Base-by-base conservation (phyloP, 192 early-diverging fungal genomes). In the Coemansia sp. region DNA sequence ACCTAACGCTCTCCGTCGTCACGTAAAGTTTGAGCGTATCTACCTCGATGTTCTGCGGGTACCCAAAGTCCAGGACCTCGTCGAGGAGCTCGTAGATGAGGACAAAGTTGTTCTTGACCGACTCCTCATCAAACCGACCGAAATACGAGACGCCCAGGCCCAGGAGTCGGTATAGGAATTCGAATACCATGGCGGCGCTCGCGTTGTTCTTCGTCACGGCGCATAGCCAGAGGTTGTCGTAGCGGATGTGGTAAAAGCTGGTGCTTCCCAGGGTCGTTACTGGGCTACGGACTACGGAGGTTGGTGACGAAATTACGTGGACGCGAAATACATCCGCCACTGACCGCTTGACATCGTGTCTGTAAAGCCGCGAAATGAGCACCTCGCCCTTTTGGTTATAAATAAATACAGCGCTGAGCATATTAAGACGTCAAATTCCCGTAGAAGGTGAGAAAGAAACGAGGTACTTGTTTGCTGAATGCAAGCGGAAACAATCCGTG, bases 351-450 rank as follows among this genome's bases (percentile, higher is more conserved):
- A 97, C 87, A 74, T 99, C 97, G 68, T 94, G 91, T 48, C 95
- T 89, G 84, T 96, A 98, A 24, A 97, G 81, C 57, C 97, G 88
- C 31, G 95, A 96, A 63, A 99, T 97, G 36, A 99, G 91, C 17
- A 98, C 95, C 77, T 99, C 96, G 57, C 97, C 96, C 79, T 99
- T 99, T 72, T 93, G 95, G 87, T 96, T 99, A 85, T 96, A 96
- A 51, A 99, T 93, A 76, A 99, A 96, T 68, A 99, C 88, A 19
- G 90, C 95, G 75, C 92, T 93, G 56, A 99, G 89, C 95, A 98
- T 99, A 9, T 45, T 19, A 34, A 24, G 17, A 19, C n/a, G 63
- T 17, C 24, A 5, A 27, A 41, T 27, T 27, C 5, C 7, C n/a
- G 1, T 14, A n/a, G 41, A 62, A 51, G 36, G 11, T 16, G 13